phyloP scores from a whole-genome alignment of 352 stramenopile species.

The Phytophthora ramorum region DNA sequence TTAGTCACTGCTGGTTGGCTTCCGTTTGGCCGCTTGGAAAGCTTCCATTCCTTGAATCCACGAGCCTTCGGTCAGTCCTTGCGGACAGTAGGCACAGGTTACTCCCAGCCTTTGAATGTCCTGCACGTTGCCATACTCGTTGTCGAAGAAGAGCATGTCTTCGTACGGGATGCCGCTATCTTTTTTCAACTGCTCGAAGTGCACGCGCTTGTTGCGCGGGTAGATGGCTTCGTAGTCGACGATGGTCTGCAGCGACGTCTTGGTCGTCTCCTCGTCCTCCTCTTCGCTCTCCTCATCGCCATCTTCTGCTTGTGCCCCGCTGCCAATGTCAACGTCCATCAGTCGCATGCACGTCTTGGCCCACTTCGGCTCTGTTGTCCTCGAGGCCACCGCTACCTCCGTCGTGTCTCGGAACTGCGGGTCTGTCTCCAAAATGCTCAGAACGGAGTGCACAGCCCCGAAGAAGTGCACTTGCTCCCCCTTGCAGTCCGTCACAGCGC shows the following conservation, averaged over 20 bases:
- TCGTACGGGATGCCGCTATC: conserved; percentile 92
- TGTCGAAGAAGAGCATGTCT: conserved; percentile 98
- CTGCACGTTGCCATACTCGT: conserved; percentile 85
- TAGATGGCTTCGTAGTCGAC: conserved; percentile 88
- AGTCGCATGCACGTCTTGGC: conserved; percentile 81
- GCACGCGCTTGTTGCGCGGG: conserved; percentile 84
- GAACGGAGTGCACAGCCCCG: conserved; percentile 64
- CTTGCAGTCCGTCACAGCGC: conserved; percentile 69
- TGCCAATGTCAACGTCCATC: conserved; percentile 66
- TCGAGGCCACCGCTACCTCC: conserved; percentile 76
- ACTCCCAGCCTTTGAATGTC: conserved; percentile 77
- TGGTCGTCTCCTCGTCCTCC: conserved; percentile 19
- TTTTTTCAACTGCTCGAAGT: conserved; percentile 93
- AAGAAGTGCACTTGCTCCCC: conserved; percentile 88
- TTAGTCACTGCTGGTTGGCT: conserved; percentile 7
- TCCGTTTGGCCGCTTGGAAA: conserved; percentile 63
- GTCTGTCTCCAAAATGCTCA: conserved; percentile 73
- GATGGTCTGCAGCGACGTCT: conserved; percentile 59
- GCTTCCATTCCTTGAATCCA: conserved; percentile 79
- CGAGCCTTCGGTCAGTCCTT: conserved; percentile 69
- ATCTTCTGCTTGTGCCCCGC: conserved; percentile 46
- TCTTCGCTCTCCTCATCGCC: conserved; percentile 1
- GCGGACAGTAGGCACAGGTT: conserved; percentile 78
- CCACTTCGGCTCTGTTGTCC: conserved; percentile 77
- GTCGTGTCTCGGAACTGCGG: conserved; percentile 66